A percentile compares a stretch with the other conserved stretches of the same genome.
Evolutionary conservation across 2,329 filamentous ascomycete genomes (phyloP).

Genomic region (Colletotrichum caudatum): DNA sequence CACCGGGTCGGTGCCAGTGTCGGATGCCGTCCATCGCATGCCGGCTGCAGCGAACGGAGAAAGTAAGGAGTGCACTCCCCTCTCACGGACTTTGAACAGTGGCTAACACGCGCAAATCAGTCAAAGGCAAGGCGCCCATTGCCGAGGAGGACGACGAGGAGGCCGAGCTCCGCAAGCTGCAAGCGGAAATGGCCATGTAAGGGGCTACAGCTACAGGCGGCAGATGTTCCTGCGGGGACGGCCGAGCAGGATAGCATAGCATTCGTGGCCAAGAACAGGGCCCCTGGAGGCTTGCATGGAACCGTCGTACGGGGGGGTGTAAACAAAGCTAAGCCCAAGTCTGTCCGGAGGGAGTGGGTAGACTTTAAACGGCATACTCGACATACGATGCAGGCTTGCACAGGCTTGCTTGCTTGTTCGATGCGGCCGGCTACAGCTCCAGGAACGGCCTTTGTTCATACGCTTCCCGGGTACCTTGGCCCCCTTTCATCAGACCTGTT

Average conservation of each 20-base stretch:
- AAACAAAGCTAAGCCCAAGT: conserved; percentile 1
- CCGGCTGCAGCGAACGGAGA: conserved; percentile 81
- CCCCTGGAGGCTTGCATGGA: conserved; percentile 28
- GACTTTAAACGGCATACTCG: conserved; percentile 27
- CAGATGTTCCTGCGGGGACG: conserved; percentile 22
- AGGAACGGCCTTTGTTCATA: conserved; percentile 22
- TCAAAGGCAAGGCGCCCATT: conserved; percentile 62
- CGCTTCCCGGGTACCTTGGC: conserved; percentile 17
- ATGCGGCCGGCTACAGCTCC: conserved; percentile 1
- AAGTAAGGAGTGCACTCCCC: conserved; percentile 68
- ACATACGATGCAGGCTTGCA: not conserved
- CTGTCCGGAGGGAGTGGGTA: conserved; percentile 8
- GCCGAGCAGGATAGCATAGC: conserved; percentile 36
- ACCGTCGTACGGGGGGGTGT: conserved; percentile 2
- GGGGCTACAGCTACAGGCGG: conserved; percentile 12
- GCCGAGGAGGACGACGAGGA: conserved; percentile 92
- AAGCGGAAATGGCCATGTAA: conserved; percentile 97
- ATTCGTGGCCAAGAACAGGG: conserved; percentile 38
- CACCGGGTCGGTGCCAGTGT: conserved; percentile 85
- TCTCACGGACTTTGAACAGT: not conserved
- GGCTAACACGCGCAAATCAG: conserved; percentile 47
- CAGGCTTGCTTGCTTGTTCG: not conserved
- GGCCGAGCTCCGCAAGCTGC: conserved; percentile 90
- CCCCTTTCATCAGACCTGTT: conserved; percentile 27
- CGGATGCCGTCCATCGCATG: conserved; percentile 81